A percentile compares a stretch with the other conserved stretches of the same genome.
Evolutionary conservation across 1,284 basidiomycete genomes (phyloP).

Genomic region (Trametes pubescens): DNA sequence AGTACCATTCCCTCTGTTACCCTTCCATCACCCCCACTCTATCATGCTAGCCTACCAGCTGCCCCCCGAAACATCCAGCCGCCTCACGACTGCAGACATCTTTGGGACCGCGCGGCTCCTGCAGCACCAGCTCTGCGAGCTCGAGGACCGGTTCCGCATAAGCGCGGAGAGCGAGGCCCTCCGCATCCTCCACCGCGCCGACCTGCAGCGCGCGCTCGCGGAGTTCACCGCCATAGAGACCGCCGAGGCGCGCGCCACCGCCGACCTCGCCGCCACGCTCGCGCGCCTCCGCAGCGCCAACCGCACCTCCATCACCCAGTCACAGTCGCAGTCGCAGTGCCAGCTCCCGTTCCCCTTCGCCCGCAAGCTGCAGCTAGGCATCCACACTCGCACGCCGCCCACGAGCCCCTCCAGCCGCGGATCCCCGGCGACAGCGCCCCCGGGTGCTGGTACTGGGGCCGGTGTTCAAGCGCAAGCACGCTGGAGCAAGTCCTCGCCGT

Average conservation of each 20-base stretch:
- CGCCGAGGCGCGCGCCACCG: slow-evolving; percentile 30
- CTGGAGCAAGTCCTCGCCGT: slow-evolving; percentile 3
- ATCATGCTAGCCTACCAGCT: slow-evolving; percentile 1
- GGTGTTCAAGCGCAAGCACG: background rate
- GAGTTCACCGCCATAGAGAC: slow-evolving; percentile 27
- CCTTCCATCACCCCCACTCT: background rate
- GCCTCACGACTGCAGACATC: slow-evolving; percentile 6
- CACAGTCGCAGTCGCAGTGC: background rate
- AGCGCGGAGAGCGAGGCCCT: slow-evolving; percentile 15
- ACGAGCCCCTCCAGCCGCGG: background rate
- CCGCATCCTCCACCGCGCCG: slow-evolving; percentile 19
- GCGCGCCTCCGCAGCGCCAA: slow-evolving; percentile 14
- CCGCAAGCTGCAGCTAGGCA: background rate
- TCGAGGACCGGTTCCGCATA: slow-evolving; percentile 26
- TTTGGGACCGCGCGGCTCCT: slow-evolving; percentile 17
- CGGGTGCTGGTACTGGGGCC: background rate
- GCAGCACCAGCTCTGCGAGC: slow-evolving; percentile 19
- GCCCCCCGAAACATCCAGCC: background rate
- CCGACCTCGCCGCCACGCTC: slow-evolving; percentile 24
- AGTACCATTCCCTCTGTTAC: background rate
- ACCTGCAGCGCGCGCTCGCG: slow-evolving; percentile 26
- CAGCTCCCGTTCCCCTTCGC: background rate
- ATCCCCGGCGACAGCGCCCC: slow-evolving; percentile 3
- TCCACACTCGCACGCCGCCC: background rate
- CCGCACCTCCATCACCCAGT: background rate